These are phyloP conservation scores for Blastocladiella emersonii DNA, from an alignment of 371 early-diverging fungal species.

Conservation along the genomic window DNA sequence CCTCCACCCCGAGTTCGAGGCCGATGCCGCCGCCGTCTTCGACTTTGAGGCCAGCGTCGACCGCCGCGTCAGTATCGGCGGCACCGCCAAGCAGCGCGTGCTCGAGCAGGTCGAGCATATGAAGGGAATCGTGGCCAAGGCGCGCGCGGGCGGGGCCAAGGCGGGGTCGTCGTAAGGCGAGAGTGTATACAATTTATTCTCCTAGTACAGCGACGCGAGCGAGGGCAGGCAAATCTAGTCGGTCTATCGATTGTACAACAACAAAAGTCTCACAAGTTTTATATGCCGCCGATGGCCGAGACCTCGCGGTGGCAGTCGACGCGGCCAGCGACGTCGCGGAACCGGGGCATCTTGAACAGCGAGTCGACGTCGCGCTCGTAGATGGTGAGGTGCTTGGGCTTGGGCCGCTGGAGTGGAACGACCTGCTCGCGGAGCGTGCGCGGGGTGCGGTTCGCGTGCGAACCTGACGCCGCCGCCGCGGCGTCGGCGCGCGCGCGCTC, in stretches of 20 bases:
- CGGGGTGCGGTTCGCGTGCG: not conserved
- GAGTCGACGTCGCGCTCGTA: constrained; percentile 23
- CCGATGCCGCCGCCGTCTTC: not conserved
- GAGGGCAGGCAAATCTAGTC: no score
- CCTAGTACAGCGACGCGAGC: no score
- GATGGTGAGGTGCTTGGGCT: constrained; percentile 12
- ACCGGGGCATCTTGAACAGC: constrained; percentile 34
- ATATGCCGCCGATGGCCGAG: no score
- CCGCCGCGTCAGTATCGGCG: constrained; percentile 8
- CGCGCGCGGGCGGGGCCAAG: no score
- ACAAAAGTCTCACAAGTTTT: no score
- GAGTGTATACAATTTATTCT: no score
- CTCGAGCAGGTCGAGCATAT: constrained; percentile 7
- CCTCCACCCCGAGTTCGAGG: constrained; percentile 34
- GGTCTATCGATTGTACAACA: no score
- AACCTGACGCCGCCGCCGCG: not conserved
- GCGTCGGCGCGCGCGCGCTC: not conserved
- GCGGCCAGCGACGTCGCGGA: constrained; percentile 12
- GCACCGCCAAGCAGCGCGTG: constrained; percentile 9
- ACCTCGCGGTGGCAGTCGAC: not conserved
- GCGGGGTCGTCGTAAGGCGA: no score
- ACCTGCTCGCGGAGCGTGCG: not conserved
- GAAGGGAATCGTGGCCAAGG: not conserved
- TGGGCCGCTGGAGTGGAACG: constrained; percentile 3
- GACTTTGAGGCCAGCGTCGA: constrained; percentile 10